Conservation (phyloP, 345 rosid species). For the Moringa oleifera region DNA sequence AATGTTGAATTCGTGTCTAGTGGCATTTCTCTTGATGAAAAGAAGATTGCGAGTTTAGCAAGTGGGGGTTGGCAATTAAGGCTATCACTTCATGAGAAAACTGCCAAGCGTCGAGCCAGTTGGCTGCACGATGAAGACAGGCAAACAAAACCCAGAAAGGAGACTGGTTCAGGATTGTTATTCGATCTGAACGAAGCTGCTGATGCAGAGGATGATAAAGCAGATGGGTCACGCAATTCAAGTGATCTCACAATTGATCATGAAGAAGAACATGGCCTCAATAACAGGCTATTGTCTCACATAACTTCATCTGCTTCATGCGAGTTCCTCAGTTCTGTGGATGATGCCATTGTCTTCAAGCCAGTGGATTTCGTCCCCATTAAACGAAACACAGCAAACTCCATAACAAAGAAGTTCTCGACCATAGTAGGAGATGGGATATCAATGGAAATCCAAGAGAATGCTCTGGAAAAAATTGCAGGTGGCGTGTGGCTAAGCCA, state of each 20-base stretch:
- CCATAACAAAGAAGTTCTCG: conserved; percentile 46
- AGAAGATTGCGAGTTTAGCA: conserved; percentile 52
- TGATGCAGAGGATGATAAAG: conserved; percentile 52
- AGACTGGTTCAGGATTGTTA: conserved; percentile 29
- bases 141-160: conserved; percentile 56
- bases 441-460: conserved; percentile 51
- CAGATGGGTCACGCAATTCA: conserved; percentile 74
- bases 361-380: conserved; percentile 62
- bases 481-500: conserved; percentile 63
- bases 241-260: conserved; percentile 84
- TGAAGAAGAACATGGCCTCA: conserved; percentile 55
- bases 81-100: conserved; percentile 54
- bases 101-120: conserved; percentile 63
- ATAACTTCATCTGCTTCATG: conserved; percentile 28
- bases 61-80: conserved; percentile 64
- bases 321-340: conserved; percentile 54
- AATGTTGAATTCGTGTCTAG: conserved; percentile 27
- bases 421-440: conserved; percentile 26
- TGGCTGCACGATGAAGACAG: conserved; percentile 55
- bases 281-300: conserved; percentile 39
- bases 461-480: conserved; percentile 64
- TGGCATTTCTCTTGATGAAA: conserved; percentile 44
- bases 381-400: conserved; percentile 25
- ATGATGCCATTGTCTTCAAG: conserved; percentile 58
- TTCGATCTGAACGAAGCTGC: conserved; percentile 84